phyloP scores from a whole-genome alignment of 2,329 filamentous ascomycete species.

The Daldinia sp. region DNA sequence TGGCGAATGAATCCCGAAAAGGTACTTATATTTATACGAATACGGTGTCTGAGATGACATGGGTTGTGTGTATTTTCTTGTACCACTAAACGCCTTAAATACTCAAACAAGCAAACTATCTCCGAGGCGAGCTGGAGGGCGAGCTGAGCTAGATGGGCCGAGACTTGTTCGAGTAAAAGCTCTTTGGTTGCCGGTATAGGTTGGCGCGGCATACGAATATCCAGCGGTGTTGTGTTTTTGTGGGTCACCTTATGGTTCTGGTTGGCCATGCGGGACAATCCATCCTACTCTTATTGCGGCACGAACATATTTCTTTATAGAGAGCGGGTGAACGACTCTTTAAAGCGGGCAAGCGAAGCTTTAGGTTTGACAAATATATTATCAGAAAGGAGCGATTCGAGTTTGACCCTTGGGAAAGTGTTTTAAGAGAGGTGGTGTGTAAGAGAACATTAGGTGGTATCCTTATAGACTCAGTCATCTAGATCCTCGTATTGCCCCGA shows the following conservation, averaged over 20 bases:
- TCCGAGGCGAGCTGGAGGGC: neutral
- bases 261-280: neutral
- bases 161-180: neutral
- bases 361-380: neutral
- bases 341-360: neutral
- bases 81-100: neutral
- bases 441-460: neutral
- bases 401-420: neutral
- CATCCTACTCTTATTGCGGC: neutral
- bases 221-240: neutral
- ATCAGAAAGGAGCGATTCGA: neutral
- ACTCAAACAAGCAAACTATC: neutral
- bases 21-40: neutral
- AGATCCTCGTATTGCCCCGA: neutral
- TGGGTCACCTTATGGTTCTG: neutral
- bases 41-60: neutral
- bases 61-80: neutral
- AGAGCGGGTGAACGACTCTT: neutral
- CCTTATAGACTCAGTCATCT: neutral
- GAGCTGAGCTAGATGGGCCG: neutral
- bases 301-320: neutral
- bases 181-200: neutral
- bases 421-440: neutral
- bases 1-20: neutral
- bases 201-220: neutral